Evolutionary conservation across 164 flowering plant species (phyloP).

Genomic region (Nelumbo lutea): DNA sequence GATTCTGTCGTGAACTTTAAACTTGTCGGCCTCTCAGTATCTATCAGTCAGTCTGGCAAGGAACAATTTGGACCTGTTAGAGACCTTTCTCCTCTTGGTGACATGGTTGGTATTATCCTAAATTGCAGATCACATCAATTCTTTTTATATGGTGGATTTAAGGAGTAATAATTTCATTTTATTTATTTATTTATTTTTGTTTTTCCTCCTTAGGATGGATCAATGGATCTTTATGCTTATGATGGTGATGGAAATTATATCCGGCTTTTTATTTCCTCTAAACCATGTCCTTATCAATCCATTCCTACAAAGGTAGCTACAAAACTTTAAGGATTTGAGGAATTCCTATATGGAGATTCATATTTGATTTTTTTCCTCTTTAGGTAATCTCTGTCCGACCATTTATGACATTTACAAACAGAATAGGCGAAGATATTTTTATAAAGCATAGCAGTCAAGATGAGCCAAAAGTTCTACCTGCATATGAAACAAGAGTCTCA

Average conservation of each 20-base stretch:
- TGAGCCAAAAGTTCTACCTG: conserved; percentile 62
- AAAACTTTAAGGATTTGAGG: background rate
- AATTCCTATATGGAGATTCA: background rate
- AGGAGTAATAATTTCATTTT: background rate
- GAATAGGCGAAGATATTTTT: conserved; percentile 69
- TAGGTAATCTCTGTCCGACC: conserved; percentile 85
- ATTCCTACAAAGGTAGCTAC: conserved; percentile 82
- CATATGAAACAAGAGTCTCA: conserved; percentile 76
- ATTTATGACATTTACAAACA: conserved; percentile 88
- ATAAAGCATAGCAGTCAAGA: conserved; percentile 66
- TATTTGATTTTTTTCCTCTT: conserved; percentile 9
- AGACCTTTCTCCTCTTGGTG: conserved; percentile 87
- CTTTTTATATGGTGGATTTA: too few relatives aligned
- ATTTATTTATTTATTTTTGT: background rate
- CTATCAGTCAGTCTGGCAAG: conserved; percentile 42
- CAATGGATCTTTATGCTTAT: conserved; percentile 74
- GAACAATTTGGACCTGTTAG: conserved; percentile 64
- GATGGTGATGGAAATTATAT: conserved; percentile 67
- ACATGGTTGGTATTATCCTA: conserved; percentile 54
- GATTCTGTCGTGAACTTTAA: conserved; percentile 74
- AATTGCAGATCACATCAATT: background rate
- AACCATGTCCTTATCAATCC: conserved; percentile 81
- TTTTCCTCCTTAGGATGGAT: conserved; percentile 64
- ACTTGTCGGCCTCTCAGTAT: conserved; percentile 58
- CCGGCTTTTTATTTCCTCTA: conserved; percentile 77